Evolutionary conservation across 495 filamentous ascomycete species (phyloP).

Genomic region (Parathielavia hyrcaniae): DNA sequence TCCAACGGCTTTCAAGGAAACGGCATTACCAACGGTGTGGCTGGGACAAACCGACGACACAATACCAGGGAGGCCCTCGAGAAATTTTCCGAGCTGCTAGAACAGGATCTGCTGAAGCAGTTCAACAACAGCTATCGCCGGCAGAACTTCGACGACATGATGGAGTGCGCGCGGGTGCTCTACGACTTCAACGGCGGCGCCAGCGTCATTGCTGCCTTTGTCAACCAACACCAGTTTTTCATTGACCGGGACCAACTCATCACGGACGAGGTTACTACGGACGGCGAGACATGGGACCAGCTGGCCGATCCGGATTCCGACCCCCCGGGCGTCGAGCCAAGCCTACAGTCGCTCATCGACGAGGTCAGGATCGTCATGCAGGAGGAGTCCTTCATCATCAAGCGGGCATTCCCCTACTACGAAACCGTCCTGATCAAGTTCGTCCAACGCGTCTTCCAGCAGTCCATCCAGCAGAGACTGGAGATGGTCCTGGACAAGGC

Average conservation of each 20-base stretch:
- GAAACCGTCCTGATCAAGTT: conserved; percentile 90
- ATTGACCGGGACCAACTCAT: conserved; percentile 87
- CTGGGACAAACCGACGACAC: conserved; percentile 36
- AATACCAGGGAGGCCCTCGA: conserved; percentile 90
- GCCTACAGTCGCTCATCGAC: conserved; percentile 82
- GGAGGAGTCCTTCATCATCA: conserved; percentile 93
- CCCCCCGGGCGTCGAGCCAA: conserved; percentile 83
- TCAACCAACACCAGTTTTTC: conserved; percentile 99
- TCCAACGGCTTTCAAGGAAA: conserved; percentile 50
- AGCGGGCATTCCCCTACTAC: conserved; percentile 89
- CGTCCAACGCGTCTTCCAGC: conserved; percentile 91
- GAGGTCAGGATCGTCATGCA: conserved; percentile 95
- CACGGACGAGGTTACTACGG: conserved; percentile 78
- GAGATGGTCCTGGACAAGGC: conserved; percentile 97
- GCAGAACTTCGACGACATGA: conserved; percentile 94
- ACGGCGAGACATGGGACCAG: conserved; percentile 80
- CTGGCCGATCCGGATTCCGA: conserved; percentile 91
- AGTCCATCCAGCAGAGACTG: conserved; percentile 90
- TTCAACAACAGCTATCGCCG: conserved; percentile 94
- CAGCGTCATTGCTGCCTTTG: conserved; percentile 89
- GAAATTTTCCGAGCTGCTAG: conserved; percentile 90
- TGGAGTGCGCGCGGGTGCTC: conserved; percentile 86
- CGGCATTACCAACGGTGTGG: conserved; percentile 47
- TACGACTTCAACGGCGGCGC: conserved; percentile 93
- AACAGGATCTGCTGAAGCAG: conserved; percentile 90